Conservation (phyloP, 2,329 filamentous ascomycete species). For the Simplicillium aogashimaense region DNA sequence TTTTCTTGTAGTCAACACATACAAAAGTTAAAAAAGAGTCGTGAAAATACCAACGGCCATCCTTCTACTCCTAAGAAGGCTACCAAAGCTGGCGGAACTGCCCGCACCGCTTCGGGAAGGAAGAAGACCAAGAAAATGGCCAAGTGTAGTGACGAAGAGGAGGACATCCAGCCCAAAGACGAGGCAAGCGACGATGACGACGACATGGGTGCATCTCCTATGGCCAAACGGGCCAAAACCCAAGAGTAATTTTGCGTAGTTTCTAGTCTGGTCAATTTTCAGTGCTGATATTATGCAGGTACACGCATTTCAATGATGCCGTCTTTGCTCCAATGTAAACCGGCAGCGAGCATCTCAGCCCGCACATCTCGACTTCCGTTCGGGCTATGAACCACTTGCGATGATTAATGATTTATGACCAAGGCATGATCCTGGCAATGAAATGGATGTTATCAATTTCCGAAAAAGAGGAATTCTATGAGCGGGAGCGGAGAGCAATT, state of each 20-base stretch:
- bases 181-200: slow-evolving; percentile 2
- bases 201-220: neutral
- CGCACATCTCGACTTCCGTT: neutral
- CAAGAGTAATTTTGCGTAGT: neutral
- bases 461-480: too few relatives aligned
- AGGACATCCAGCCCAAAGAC: neutral
- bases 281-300: neutral
- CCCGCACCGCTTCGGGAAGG: too few relatives aligned
- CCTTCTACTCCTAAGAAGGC: too few relatives aligned
- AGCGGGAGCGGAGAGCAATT: too few relatives aligned
- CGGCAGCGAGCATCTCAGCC: too few relatives aligned
- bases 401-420: neutral
- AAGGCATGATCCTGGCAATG: neutral
- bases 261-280: too few relatives aligned
- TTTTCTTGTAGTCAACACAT: neutral
- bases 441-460: neutral
- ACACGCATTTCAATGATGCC: neutral
- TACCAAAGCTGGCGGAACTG: too few relatives aligned
- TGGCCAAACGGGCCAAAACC: neutral
- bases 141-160: neutral
- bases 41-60: neutral
- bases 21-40: neutral
- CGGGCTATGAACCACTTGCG: neutral
- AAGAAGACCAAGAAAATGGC: neutral
- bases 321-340: too few relatives aligned